Evolutionary conservation across 805 yeast species (phyloP).

Genomic region (Limtongozyma cylindracea): DNA sequence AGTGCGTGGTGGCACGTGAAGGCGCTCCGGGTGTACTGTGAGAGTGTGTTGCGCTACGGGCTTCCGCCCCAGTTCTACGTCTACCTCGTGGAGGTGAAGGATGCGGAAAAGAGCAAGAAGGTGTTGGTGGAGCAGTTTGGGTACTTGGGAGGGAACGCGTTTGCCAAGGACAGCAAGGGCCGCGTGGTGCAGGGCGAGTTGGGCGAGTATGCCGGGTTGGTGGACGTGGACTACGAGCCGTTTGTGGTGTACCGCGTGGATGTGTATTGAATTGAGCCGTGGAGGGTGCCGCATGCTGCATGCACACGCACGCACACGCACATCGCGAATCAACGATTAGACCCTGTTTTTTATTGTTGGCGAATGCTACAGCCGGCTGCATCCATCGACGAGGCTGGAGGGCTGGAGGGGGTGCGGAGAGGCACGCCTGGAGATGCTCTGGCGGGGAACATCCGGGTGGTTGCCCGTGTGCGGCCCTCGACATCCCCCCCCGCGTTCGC

Average conservation of each 20-base stretch:
- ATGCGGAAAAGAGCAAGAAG: slow-evolving; percentile 29
- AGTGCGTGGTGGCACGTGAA: slow-evolving; percentile 82
- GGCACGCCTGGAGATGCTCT: too few species aligned
- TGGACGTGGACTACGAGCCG: slow-evolving; percentile 90
- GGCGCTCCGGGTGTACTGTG: slow-evolving; percentile 71
- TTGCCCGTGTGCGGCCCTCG: too few species aligned
- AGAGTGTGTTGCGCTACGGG: slow-evolving; percentile 86
- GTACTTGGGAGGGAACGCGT: slow-evolving; percentile 80
- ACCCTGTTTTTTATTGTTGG: too few species aligned
- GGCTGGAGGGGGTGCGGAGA: too few species aligned
- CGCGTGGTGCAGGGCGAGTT: slow-evolving; percentile 20
- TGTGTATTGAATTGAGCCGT: slow-evolving; percentile 5
- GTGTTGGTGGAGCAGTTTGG: slow-evolving; percentile 59
- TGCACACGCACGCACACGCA: neutral
- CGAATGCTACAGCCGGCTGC: too few species aligned
- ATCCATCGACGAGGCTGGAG: too few species aligned
- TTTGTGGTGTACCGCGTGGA: slow-evolving; percentile 55
- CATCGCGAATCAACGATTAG: too few species aligned
- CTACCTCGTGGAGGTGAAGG: slow-evolving; percentile 18
- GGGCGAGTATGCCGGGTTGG: slow-evolving; percentile 75
- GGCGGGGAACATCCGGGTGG: too few species aligned
- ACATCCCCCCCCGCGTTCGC: too few species aligned
- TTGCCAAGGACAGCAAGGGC: slow-evolving; percentile 39
- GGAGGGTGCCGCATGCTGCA: neutral
- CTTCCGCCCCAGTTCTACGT: slow-evolving; percentile 76